Conservation (phyloP, 306 rosid genomes). For the Lathyrus tuberosus region DNA sequence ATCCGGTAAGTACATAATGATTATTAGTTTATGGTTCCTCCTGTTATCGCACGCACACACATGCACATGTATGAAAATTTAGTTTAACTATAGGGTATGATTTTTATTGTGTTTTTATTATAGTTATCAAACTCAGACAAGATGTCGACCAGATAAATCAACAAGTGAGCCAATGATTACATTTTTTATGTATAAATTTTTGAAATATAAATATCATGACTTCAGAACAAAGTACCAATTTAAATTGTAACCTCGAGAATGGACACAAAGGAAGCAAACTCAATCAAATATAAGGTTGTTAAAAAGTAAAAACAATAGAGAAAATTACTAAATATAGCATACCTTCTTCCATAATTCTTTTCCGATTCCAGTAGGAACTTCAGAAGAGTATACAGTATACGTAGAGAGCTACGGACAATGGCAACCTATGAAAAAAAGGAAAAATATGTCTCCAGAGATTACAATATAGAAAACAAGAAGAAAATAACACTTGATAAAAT, state of each 20-base stretch:
- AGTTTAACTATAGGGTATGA: not conserved
- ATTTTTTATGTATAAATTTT: not conserved
- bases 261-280: conserved; percentile 7
- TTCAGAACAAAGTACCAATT: conserved; percentile 29
- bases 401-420: conserved; percentile 68
- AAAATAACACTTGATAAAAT: conserved; percentile 28
- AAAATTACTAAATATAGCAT: conserved; percentile 31
- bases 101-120: conserved; percentile 27
- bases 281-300: conserved; percentile 24
- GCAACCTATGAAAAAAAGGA: conserved; percentile 54
- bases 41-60: conserved; percentile 4
- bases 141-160: not conserved
- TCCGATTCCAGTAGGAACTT: conserved; percentile 58
- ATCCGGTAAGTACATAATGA: not conserved
- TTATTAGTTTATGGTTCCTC: conserved; percentile 8
- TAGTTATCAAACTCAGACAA: conserved; percentile 19
- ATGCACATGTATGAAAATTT: not conserved
- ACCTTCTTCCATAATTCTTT: conserved; percentile 66
- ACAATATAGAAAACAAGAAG: conserved; percentile 18
- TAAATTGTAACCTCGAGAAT: conserved; percentile 21
- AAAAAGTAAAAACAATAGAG: conserved; percentile 34
- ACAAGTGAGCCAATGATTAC: conserved; percentile 9
- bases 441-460: conserved; percentile 35
- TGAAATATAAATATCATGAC: conserved; percentile 27
- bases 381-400: conserved; percentile 65